Conservation (phyloP, 176 grass and related monocot genomes). For the Musa itinerans region DNA sequence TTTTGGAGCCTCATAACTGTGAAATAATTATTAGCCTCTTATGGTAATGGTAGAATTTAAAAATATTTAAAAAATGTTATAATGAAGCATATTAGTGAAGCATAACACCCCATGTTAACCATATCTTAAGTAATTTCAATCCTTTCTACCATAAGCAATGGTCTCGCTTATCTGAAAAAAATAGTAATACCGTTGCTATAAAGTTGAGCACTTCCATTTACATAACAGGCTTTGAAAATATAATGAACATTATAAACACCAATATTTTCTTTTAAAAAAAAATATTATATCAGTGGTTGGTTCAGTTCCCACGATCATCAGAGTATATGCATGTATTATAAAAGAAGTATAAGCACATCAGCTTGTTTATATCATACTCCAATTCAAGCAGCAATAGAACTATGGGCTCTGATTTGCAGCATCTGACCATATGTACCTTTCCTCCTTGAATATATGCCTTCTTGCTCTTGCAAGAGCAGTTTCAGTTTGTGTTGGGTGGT, state of each 20-base stretch:
- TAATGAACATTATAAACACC: no score
- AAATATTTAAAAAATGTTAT: no score
- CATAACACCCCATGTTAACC: no score
- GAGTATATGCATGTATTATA: neutral
- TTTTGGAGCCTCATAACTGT: no score
- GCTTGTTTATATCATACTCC: neutral
- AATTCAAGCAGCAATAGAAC: neutral
- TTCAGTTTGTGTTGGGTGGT: conserved; percentile 74
- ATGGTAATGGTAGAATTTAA: no score
- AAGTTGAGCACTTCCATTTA: neutral
- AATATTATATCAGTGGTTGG: neutral
- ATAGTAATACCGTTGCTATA: neutral
- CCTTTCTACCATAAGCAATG: neutral
- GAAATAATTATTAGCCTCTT: no score
- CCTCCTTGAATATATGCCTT: conserved; percentile 83
- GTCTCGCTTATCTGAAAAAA: neutral
- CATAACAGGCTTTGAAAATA: neutral
- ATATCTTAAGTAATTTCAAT: neutral
- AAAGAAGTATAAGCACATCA: neutral
- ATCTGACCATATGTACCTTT: conserved; percentile 50
- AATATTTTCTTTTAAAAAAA: neutral
- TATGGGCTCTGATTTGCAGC: neutral
- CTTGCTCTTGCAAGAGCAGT: conserved; percentile 85
- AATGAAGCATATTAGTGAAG: no score
- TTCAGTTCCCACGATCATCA: neutral